Evolutionary conservation across 805 yeast genomes (phyloP).

Genomic region (Lipomyces orientalis): DNA sequence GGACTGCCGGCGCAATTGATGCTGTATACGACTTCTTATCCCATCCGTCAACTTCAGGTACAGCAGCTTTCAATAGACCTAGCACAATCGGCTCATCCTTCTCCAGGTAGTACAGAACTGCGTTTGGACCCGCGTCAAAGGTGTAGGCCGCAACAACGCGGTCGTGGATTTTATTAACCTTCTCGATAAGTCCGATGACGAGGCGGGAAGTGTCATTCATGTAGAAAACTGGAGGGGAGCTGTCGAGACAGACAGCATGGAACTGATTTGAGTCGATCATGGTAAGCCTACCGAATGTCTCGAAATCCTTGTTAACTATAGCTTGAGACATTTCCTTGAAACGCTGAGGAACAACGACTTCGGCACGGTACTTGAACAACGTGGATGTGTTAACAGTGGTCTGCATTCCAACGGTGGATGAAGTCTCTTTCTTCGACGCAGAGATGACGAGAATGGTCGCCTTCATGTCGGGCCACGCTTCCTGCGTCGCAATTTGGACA

Average conservation of each 20-base stretch:
- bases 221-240: conserved; percentile 94
- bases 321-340: conserved; percentile 81
- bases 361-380: conserved; percentile 78
- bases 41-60: conserved; percentile 74
- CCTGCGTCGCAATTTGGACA: conserved; percentile 81
- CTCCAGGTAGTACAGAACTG: conserved; percentile 86
- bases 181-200: conserved; percentile 77
- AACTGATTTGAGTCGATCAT: conserved; percentile 97
- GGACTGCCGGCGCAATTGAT: conserved; percentile 39
- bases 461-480: conserved; percentile 91
- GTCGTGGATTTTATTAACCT: conserved; percentile 71
- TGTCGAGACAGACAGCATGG: conserved; percentile 97
- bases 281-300: conserved; percentile 82
- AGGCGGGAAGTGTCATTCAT: conserved; percentile 88
- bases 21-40: conserved; percentile 48
- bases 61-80: conserved; percentile 67
- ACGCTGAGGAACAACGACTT: conserved; percentile 83
- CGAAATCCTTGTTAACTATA: conserved; percentile 75
- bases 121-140: conserved; percentile 99
- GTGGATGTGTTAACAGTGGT: conserved; percentile 88
- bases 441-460: conserved; percentile 93
- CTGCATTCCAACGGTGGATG: conserved; percentile 97
- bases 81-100: conserved; percentile 76
- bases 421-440: conserved; percentile 91
- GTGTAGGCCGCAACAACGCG: conserved; percentile 88